Evolutionary conservation across 345 rosid genomes (phyloP).

Genomic region (Capsella bursapastoris): DNA sequence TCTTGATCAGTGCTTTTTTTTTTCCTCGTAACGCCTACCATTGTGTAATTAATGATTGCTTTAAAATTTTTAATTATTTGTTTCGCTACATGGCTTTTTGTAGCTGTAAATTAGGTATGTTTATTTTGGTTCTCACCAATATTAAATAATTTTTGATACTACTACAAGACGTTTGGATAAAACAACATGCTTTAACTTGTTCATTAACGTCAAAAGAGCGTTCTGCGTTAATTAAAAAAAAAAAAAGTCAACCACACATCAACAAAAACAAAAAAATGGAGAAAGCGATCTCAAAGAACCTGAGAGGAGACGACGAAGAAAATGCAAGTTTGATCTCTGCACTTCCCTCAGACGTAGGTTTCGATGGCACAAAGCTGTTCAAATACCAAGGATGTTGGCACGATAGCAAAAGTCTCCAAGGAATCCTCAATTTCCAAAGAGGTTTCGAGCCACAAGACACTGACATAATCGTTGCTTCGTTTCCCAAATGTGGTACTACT

Average conservation of each 20-base stretch:
- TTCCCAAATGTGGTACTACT: conserved; percentile 34
- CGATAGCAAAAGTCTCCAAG: neutral
- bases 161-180: too few species aligned
- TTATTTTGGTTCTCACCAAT: too few species aligned
- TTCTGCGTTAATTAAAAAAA: too few species aligned
- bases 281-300: too few species aligned
- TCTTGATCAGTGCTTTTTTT: neutral
- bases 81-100: neutral
- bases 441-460: conserved; percentile 17
- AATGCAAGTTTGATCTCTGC: too few species aligned
- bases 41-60: neutral
- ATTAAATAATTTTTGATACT: too few species aligned
- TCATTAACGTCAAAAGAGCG: neutral
- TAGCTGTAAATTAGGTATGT: too few species aligned
- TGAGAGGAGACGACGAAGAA: too few species aligned
- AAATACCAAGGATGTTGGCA: conserved; percentile 63
- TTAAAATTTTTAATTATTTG: neutral
- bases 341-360: conserved; percentile 45
- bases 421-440: conserved; percentile 2
- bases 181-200: too few species aligned
- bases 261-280: too few species aligned
- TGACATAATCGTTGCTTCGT: conserved; percentile 13
- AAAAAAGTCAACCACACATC: neutral
- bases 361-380: conserved; percentile 52
- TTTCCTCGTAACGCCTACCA: neutral